Conservation (phyloP, 495 filamentous ascomycete species). For the Neurospora africana region DNA sequence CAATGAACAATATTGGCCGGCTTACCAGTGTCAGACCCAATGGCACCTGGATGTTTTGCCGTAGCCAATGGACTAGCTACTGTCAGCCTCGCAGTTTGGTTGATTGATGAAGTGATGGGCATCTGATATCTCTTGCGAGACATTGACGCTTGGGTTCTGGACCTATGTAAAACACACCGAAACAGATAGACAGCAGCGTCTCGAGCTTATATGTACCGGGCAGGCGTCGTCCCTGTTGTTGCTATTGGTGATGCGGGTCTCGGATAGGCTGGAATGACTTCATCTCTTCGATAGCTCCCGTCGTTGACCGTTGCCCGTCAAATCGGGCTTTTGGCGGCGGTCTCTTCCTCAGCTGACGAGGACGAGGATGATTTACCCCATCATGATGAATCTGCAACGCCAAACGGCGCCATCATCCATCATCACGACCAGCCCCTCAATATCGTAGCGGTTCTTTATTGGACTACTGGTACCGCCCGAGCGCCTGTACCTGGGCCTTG, state of each 20-base stretch:
- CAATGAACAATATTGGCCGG: neutral
- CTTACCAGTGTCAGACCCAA: neutral
- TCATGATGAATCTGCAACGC: neutral
- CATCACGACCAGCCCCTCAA: neutral
- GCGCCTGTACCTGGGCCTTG: neutral
- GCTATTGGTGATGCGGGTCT: neutral
- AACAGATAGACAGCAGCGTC: neutral
- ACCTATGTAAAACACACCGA: neutral
- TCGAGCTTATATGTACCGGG: neutral
- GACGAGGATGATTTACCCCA: neutral
- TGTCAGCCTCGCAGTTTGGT: neutral
- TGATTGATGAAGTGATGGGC: neutral
- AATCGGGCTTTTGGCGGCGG: neutral
- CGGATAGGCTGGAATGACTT: neutral
- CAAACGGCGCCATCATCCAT: neutral
- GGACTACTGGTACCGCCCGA: neutral
- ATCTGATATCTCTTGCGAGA: neutral
- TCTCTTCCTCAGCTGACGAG: neutral
- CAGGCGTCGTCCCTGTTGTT: neutral
- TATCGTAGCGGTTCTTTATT: neutral
- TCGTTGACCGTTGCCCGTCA: neutral
- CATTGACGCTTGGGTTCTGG: neutral
- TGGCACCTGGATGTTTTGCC: neutral
- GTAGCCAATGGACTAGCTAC: neutral
- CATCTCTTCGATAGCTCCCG: neutral